Base-by-base conservation (phyloP, 805 yeast species). In the Wickerhamomyces chaumierensis region DNA sequence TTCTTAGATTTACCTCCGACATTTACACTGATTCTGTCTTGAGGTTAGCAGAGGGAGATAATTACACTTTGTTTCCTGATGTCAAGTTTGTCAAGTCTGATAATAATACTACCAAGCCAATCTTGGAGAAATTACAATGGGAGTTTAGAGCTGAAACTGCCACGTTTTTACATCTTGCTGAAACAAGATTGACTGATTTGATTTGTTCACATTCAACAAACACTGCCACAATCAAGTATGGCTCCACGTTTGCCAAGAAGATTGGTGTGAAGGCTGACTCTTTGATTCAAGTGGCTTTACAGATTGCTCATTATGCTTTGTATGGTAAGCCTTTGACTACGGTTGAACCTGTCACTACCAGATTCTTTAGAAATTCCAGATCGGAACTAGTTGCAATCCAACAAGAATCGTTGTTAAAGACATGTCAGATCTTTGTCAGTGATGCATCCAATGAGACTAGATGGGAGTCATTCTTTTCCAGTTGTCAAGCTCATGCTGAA, bases 271-370 rank as follows among this genome's bases (percentile, higher is more conserved):
- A 85, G 34, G 88, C 95, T 0, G 96, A 87, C 63, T 90, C 95
- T 0, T 81, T 82, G 64, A 80, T 86, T 32, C 96, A 87, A 58
- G 74, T 87, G 74, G 82, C 92, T 8, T 75, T 87, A 58, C 96
- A 87, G 57, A 78, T 90, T 8, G 85, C 95, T 3, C 88, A 87
- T 57, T 87, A 86, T 57, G 92, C 95, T 0, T 66, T 87, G 33
- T 87, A 87, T 51, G 96, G 96, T 16, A 81, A 79, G 52, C 84
- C 84, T 40, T 92, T 82, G 48, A 82, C 90, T 45, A 81, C 94
- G 1, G 80, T 84, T 48, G 96, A 87, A 60, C 95, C 95, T 2
- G 88, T 94, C 2, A 76, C 87, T 5, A 81, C 88, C 1, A 64
- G 94, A 42, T 66, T 66, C 42, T 82, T 80, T 56, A 66, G 65